These are phyloP conservation scores for Beauveria medogensis DNA, from an alignment of 2,329 filamentous ascomycete species.

Conservation along the genomic window DNA sequence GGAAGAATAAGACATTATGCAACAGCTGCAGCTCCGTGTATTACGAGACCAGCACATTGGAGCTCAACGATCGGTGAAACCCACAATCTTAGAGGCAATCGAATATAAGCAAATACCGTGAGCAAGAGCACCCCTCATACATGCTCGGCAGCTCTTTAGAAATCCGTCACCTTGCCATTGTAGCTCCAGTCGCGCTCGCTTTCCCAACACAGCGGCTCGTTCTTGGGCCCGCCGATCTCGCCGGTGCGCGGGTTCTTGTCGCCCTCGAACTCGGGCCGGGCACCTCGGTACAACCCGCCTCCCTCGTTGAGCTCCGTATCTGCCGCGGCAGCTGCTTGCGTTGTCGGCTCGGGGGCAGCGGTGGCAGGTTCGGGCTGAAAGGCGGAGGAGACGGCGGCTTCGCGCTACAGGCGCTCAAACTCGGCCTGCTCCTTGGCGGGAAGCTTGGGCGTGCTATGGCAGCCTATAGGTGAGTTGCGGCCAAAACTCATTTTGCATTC, in stretches of 20 bases:
- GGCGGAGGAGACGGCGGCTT: conserved; percentile 38
- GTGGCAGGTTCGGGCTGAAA: conserved; percentile 26
- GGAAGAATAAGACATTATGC: no score
- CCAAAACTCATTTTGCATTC: no score
- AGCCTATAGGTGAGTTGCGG: no score
- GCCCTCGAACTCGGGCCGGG: conserved; percentile 85
- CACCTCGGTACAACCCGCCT: conserved; percentile 64
- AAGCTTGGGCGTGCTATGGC: conserved; percentile 64
- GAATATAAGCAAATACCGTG: no score
- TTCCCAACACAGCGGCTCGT: conserved; percentile 88
- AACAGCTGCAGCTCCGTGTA: no score
- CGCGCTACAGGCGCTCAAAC: conserved; percentile 77
- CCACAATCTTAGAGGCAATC: no score
- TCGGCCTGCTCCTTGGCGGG: conserved; percentile 83
- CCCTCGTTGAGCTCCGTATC: conserved; percentile 42
- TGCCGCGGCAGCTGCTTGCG: background rate
- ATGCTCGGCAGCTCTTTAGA: conserved; percentile 33
- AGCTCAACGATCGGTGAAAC: no score
- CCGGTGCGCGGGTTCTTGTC: conserved; percentile 89
- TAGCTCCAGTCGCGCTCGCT: conserved; percentile 75
- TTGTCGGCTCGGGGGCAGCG: conserved; percentile 14
- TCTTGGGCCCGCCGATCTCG: conserved; percentile 94
- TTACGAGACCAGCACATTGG: no score
- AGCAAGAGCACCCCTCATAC: no score
- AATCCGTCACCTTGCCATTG: conserved; percentile 92